A percentile compares a stretch with the other conserved stretches of the same genome.
Conservation (phyloP, 768 basidiomycete genomes). For the Trametes meyenii region DNA sequence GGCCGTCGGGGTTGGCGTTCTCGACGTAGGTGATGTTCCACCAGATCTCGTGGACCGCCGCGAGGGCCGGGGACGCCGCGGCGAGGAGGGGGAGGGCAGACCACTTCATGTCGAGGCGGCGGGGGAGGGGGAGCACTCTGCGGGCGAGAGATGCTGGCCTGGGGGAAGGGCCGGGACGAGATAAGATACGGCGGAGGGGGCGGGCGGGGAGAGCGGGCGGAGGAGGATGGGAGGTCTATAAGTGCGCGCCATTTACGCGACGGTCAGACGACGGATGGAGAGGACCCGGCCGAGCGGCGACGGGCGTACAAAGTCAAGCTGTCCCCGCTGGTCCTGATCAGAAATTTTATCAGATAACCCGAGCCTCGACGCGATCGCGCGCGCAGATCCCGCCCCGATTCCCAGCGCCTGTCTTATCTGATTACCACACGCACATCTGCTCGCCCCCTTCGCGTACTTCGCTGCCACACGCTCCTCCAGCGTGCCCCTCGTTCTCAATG, state of each 20-base stretch:
- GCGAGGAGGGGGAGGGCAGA: constrained; percentile 34
- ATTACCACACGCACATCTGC: constrained; percentile 2
- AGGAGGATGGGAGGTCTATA: constrained; percentile 12
- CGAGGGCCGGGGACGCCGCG: constrained; percentile 47
- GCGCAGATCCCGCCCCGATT: constrained; percentile 11
- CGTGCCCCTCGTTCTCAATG: neutral
- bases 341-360: constrained; percentile 27
- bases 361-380: neutral
- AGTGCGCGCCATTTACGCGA: constrained; percentile 15
- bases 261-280: constrained; percentile 5
- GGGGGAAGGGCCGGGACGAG: constrained; percentile 8
- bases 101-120: constrained; percentile 22
- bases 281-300: neutral
- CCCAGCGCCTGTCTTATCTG: constrained; percentile 21
- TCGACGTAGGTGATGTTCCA: constrained; percentile 91
- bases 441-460: neutral
- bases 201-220: constrained; percentile 15
- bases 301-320: neutral
- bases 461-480: neutral
- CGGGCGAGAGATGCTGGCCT: constrained; percentile 13
- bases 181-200: constrained; percentile 13
- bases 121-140: constrained; percentile 4
- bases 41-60: constrained; percentile 76
- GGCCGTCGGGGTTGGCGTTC: constrained; percentile 82
- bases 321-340: constrained; percentile 2